Evolutionary conservation across 305 asterid species (phyloP).

Genomic region (Fraxinus albicans): DNA sequence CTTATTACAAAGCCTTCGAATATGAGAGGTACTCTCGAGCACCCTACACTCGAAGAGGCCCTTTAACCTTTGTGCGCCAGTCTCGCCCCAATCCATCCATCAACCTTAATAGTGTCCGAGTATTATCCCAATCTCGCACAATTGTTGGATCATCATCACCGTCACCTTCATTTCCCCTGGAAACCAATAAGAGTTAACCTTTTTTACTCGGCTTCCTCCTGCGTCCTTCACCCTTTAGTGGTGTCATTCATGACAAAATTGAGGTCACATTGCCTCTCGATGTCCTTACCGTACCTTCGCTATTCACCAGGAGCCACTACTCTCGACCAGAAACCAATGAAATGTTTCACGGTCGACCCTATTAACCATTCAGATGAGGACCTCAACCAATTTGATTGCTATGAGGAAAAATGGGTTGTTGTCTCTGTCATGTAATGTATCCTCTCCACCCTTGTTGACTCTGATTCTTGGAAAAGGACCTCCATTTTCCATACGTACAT

Average conservation of each 20-base stretch:
- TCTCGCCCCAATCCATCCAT: not conserved
- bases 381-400: not conserved
- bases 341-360: not conserved
- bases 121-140: too few relatives aligned
- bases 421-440: not conserved
- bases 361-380: not conserved
- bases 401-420: not conserved
- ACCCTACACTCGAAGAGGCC: not conserved
- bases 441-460: not conserved
- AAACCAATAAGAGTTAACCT: not conserved
- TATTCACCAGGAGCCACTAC: not conserved
- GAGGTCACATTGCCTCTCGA: not conserved
- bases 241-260: not conserved
- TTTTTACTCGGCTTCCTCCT: too few relatives aligned
- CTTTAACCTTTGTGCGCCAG: not conserved
- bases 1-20: not conserved
- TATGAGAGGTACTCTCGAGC: not conserved
- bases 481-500: not conserved
- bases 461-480: not conserved
- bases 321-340: not conserved
- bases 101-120: too few relatives aligned
- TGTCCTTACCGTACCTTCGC: not conserved
- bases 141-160: not conserved
- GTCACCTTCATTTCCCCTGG: not conserved
- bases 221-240: not conserved